These are phyloP conservation scores for Phyllosticta ampelicida DNA, from an alignment of 2,329 filamentous ascomycete species.

Conservation along the genomic window DNA sequence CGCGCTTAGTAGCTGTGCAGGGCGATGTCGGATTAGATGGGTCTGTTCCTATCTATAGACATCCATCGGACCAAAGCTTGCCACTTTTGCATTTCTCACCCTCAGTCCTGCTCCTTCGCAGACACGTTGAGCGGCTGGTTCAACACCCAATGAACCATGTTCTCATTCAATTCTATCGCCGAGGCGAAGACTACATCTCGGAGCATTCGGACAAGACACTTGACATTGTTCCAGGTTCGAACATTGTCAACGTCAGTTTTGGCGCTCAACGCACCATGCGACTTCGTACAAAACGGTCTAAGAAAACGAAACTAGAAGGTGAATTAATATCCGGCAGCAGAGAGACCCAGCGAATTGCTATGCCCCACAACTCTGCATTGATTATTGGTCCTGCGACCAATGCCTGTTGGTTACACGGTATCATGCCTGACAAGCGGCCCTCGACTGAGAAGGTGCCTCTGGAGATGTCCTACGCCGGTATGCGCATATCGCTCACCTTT, in stretches of 20 bases:
- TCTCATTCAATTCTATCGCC: conserved; percentile 86
- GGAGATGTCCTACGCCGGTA: conserved; percentile 63
- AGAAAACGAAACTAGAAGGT: conserved; percentile 7
- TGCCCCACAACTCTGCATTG: conserved; percentile 86
- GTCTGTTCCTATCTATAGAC: conserved; percentile 81
- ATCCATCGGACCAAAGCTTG: conserved; percentile 81
- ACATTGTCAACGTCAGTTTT: conserved; percentile 87
- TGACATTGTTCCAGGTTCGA: conserved; percentile 71
- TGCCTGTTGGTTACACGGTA: conserved; percentile 81
- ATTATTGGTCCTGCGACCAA: conserved; percentile 75
- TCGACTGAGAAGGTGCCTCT: conserved; percentile 53
- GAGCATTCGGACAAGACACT: conserved; percentile 97
- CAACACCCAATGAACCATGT: conserved; percentile 83
- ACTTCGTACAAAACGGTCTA: conserved; percentile 64
- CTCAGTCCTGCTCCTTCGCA: conserved; percentile 57
- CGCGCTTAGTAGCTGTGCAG: conserved; percentile 82
- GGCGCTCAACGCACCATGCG: conserved; percentile 86
- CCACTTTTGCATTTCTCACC: conserved; percentile 65
- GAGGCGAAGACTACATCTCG: conserved; percentile 80
- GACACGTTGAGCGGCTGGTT: conserved; percentile 57
- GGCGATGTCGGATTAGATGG: conserved; percentile 59
- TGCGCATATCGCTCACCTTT: conserved; percentile 87
- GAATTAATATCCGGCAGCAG: conserved; percentile 32
- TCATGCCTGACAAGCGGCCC: conserved; percentile 72
- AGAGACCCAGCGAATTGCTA: conserved; percentile 52